A percentile compares a stretch with the other conserved stretches of the same genome.
Conservation (phyloP, 345 rosid genomes). For the Kandelia obovata region DNA sequence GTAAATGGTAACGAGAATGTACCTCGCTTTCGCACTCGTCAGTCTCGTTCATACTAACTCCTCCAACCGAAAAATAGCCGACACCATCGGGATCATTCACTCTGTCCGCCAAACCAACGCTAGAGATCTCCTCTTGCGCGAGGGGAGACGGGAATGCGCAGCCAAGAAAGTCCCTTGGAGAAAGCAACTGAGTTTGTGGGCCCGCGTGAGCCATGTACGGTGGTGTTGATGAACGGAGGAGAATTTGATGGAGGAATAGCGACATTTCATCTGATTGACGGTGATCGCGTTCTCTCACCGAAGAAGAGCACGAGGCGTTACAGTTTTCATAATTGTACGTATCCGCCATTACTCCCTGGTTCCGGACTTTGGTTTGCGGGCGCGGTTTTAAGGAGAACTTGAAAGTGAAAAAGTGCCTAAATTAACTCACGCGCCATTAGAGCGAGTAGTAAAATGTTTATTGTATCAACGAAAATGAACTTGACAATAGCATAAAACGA, state of each 20-base stretch:
- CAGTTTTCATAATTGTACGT: neutral
- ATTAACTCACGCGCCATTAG: neutral
- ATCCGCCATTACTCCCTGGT: neutral
- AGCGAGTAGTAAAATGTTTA: neutral
- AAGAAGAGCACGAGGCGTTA: slow-evolving; percentile 15
- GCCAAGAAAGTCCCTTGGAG: neutral
- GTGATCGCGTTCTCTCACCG: slow-evolving; percentile 17
- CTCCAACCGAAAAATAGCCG: slow-evolving; percentile 35
- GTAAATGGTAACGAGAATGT: slow-evolving; percentile 1
- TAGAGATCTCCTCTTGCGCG: slow-evolving; percentile 20
- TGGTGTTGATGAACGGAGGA: slow-evolving; percentile 44
- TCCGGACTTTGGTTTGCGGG: neutral
- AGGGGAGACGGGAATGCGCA: neutral
- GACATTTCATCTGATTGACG: slow-evolving; percentile 58
- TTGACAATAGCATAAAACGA: no score
- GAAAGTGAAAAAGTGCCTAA: neutral
- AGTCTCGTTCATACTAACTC: slow-evolving; percentile 53
- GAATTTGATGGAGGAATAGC: slow-evolving; percentile 55
- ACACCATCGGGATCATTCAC: slow-evolving; percentile 5
- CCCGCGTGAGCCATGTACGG: slow-evolving; percentile 17
- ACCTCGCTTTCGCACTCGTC: slow-evolving; percentile 84
- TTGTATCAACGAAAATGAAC: neutral
- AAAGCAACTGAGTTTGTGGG: neutral
- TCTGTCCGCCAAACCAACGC: slow-evolving; percentile 20
- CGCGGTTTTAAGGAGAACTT: neutral